Evolutionary conservation across 2,329 filamentous ascomycete genomes (phyloP), one percentile per base, ranked within the genome.

Genomic region (Penicillium sp.): DNA sequence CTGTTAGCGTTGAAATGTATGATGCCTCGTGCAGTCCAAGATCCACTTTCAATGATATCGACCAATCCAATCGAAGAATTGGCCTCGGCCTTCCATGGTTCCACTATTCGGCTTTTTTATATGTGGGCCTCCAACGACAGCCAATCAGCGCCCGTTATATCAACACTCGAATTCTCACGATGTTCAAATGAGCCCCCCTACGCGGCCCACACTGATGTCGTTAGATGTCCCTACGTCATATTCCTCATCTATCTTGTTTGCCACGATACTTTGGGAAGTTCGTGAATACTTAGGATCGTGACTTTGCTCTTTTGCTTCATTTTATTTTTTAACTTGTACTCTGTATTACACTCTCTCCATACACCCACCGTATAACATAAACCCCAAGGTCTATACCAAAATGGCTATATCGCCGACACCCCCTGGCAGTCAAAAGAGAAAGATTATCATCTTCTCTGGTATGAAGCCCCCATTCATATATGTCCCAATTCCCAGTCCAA

Each of bases 391-490:
- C 10, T 37, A 28, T 29, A 34, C 6, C 15, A 50, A 40, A 50
- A 50, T 50, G 48, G 32, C 50, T 2, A 39, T 39, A 21, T 26
- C 47, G 41, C 53, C 58, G 38, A 40, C 50, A 42, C 58, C 46
- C 12, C 53, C 55, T 37, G 17, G 55, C 7, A 41, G 34, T 35
- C 45, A 58, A 29, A 71, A 67, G 47, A 61, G 71, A 63, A 73
- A 73, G 57, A 72, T 74, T 31, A 68, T 73, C 45, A 71, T 70
- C 54, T 73, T 74, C 54, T 74, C 72, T 53, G 70, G 71, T 73
- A 67, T 49, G 58, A 29, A 39, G 17, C 12, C 2, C 9, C 33
- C 12, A 8, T 24, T 31, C 29, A 15, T 15, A 31, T 3, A 15
- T 13, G 24, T 15, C 13, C 29, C 13, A 31, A 13, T 13, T 31